Conservation (phyloP, 2,329 filamentous ascomycete species). For the Epicoccum sorghinum region DNA sequence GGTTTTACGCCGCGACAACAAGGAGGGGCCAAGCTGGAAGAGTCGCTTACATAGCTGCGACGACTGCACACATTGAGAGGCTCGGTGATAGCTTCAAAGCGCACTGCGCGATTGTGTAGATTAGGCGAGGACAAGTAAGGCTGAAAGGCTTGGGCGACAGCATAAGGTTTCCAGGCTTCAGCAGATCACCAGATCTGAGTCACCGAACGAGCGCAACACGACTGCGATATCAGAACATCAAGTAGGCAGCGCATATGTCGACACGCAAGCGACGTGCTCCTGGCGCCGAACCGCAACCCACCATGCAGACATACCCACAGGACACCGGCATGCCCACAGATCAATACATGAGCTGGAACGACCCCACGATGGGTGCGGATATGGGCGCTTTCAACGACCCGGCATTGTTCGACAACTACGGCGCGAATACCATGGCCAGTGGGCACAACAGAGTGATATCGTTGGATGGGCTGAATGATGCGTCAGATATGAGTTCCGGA, state of each 20-base stretch:
- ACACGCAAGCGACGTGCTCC: constrained; percentile 75
- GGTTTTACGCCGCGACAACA: constrained; percentile 23
- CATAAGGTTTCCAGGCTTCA: neutral
- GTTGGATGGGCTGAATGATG: constrained; percentile 38
- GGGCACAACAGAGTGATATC: constrained; percentile 42
- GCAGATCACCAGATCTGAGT: constrained; percentile 9
- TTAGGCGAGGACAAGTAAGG: constrained; percentile 8
- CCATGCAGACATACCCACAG: constrained; percentile 58
- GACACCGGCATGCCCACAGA: constrained; percentile 48
- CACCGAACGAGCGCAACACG: neutral
- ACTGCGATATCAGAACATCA: neutral
- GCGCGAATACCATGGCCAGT: constrained; percentile 18
- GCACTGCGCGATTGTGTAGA: neutral
- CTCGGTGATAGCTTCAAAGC: neutral
- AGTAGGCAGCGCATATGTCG: constrained; percentile 31
- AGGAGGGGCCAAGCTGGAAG: constrained; percentile 21
- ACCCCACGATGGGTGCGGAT: constrained; percentile 30
- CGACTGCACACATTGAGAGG: neutral
- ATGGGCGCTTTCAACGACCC: constrained; percentile 46
- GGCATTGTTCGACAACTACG: constrained; percentile 43
- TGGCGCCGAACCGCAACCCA: constrained; percentile 69
- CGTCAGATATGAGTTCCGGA: constrained; percentile 39
- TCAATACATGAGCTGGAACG: constrained; percentile 46
- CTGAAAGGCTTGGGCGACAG: neutral
- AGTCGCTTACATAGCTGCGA: constrained; percentile 20